These are phyloP conservation scores for Carex cristatella DNA, from an alignment of 176 grass and related monocot genomes.

Conservation along the genomic window DNA sequence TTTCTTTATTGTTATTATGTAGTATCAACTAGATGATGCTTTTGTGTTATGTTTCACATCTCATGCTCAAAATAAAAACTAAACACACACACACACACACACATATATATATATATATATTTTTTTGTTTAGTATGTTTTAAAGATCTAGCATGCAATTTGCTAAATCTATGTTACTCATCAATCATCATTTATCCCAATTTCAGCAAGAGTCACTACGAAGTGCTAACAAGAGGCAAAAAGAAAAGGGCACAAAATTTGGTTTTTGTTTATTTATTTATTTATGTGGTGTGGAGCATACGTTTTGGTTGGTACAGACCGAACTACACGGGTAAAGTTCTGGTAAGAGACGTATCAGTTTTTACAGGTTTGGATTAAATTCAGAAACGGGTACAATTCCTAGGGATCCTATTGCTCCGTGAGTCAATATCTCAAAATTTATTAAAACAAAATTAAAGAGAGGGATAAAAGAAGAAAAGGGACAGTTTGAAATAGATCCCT, in stretches of 20 bases:
- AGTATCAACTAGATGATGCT: background rate
- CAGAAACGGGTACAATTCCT: background rate
- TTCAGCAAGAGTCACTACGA: background rate
- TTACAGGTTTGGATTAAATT: background rate
- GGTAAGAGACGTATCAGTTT: background rate
- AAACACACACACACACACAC: too few species aligned
- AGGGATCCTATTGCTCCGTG: background rate
- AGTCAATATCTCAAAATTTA: constrained; percentile 16
- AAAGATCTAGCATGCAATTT: background rate
- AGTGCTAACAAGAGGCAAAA: background rate
- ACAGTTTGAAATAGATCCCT: constrained; percentile 7
- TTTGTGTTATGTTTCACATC: background rate
- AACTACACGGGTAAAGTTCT: background rate
- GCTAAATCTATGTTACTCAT: background rate
- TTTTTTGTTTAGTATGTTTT: background rate
- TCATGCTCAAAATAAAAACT: background rate
- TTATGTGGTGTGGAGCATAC: background rate
- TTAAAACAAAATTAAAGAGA: background rate
- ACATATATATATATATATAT: too few species aligned
- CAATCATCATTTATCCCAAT: background rate
- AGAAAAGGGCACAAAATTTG: background rate
- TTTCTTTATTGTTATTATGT: background rate
- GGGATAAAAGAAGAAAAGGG: constrained; percentile 8
- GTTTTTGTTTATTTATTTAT: background rate
- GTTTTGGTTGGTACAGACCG: background rate